These are phyloP conservation scores for Taphrina wiesneri DNA, from an alignment of 1,139 yeast genomes.

Conservation along the genomic window DNA sequence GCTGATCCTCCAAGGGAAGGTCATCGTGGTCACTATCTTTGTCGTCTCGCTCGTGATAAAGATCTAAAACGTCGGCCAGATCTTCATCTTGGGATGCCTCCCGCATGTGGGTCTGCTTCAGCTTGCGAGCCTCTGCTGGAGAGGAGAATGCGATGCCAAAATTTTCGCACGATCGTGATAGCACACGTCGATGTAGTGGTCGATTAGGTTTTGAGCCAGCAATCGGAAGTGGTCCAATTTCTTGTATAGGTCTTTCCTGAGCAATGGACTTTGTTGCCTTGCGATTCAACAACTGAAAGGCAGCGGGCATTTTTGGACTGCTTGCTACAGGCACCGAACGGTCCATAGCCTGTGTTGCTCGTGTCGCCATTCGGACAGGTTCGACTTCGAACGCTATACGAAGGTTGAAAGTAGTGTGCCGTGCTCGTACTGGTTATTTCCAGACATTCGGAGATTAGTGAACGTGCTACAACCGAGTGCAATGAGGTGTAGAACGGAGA, in stretches of 20 bases:
- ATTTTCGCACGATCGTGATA: slow-evolving; percentile 13
- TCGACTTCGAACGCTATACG: neutral
- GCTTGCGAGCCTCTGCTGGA: slow-evolving; percentile 13
- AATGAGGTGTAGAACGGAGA: neutral
- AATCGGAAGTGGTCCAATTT: neutral
- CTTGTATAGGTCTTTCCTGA: neutral
- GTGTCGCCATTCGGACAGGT: neutral
- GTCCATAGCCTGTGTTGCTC: neutral
- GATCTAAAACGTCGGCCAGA: slow-evolving; percentile 17
- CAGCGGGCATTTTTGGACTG: slow-evolving; percentile 23
- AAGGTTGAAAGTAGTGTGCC: neutral
- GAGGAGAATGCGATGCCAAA: slow-evolving; percentile 24
- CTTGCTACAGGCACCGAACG: neutral
- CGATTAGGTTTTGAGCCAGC: neutral
- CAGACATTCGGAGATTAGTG: neutral
- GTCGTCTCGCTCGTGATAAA: slow-evolving; percentile 20
- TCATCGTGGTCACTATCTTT: neutral
- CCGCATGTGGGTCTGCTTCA: slow-evolving; percentile 10
- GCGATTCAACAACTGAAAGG: slow-evolving; percentile 1
- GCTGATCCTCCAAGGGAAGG: neutral
- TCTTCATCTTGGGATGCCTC: slow-evolving; percentile 8
- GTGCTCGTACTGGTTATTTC: neutral
- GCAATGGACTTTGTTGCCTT: neutral
- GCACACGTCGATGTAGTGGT: slow-evolving; percentile 13
- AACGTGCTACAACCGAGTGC: neutral